phyloP scores from a whole-genome alignment of 2,329 filamentous ascomycete genomes.

The Xylariales sp. region DNA sequence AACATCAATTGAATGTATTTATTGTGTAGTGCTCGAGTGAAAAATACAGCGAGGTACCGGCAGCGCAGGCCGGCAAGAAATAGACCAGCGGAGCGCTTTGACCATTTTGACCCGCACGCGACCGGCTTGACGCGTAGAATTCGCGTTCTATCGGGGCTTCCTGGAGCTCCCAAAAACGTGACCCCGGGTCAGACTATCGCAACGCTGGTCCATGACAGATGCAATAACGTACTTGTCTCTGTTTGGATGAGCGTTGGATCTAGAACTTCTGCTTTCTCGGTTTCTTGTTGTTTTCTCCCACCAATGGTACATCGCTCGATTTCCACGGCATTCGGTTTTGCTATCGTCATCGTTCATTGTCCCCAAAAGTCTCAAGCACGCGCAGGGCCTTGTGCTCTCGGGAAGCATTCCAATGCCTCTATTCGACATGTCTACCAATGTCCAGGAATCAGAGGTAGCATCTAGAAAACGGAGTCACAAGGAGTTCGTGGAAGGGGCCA shows the following conservation, averaged over 20 bases:
- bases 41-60: background rate
- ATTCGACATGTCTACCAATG: constrained; percentile 41
- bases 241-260: background rate
- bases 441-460: constrained; percentile 38
- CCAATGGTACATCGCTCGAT: too few species aligned
- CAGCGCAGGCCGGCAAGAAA: background rate
- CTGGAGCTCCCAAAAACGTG: constrained; percentile 1
- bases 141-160: constrained; percentile 3
- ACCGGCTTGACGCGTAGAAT: constrained; percentile 7
- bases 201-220: background rate
- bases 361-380: too few species aligned
- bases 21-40: too few species aligned
- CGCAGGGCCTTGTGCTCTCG: constrained; percentile 9
- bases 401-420: constrained; percentile 38
- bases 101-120: constrained; percentile 5
- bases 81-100: background rate
- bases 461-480: constrained; percentile 43
- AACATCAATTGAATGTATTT: too few species aligned
- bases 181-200: background rate
- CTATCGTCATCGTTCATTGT: too few species aligned
- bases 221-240: background rate
- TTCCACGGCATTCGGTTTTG: too few species aligned
- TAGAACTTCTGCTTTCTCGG: too few species aligned
- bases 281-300: too few species aligned
- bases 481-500: constrained; percentile 31